Base-by-base conservation (phyloP, 768 basidiomycete species). In the Suillus subalutaceus region DNA sequence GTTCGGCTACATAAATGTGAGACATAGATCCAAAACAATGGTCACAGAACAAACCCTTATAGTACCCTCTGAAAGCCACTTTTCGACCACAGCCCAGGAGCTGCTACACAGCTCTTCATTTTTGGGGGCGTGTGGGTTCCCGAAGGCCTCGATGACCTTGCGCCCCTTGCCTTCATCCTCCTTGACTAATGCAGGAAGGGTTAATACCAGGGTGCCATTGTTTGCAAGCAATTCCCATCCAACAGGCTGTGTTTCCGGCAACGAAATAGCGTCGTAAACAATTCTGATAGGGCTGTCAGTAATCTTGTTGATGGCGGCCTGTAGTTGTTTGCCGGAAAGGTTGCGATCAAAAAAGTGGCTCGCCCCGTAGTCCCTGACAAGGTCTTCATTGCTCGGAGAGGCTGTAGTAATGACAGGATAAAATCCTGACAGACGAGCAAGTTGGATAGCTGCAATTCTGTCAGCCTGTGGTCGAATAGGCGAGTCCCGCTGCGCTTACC, bases 341-440 rank as follows among this genome's bases (percentile, higher is more conserved):
- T 61, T 72, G 65, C 77, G 73, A 63, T 83, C 80, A 37, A 85
- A 66, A 26, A 85, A 73, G 50, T 80, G 66, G 1, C 82, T 81
- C 5, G 79, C 82, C 10, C 83, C 81, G 26, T 81, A 69, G 3
- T 70, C 72, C 66, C 77, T 76, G 41, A 83, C 77, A 9, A 66
- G 65, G 0, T 69, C 66, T 48, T 74, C 58, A 41, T 81, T 74
- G 16, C 74, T 70, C 9, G 70, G 65, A 30, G 79, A 80, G 0
- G 82, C 75, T 1, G 77, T 82, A 23, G 79, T 71, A 16, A 83
- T 81, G 60, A 83, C 80, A 1, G 81, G 80, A 16, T 77, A 75
- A 70, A 82, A 82, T 2, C 80, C 82, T 1, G 80, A 76, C 23
- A 78, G 65, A 52, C 70, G 77, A 1, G 82, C 82, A 10, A 83